phyloP scores from a whole-genome alignment of 345 rosid genomes.

The Heritiera littoralis region DNA sequence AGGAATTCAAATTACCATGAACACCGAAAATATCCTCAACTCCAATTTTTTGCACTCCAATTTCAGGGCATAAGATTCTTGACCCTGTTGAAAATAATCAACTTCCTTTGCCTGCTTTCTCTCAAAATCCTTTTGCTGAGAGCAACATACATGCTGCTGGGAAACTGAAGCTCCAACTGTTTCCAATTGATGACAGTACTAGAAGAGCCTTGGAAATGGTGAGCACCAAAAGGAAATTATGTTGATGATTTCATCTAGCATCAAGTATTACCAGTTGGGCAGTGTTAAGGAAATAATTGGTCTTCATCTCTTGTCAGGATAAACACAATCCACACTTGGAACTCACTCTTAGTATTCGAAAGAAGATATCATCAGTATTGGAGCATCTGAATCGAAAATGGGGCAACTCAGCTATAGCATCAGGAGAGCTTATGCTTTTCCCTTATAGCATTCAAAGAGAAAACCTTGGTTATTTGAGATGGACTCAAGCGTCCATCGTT shows the following conservation, averaged over 20 bases:
- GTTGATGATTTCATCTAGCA: slow-evolving; percentile 20
- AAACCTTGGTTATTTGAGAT: slow-evolving; percentile 61
- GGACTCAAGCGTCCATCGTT: slow-evolving; percentile 74
- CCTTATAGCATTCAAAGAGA: slow-evolving; percentile 73
- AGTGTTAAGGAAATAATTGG: slow-evolving; percentile 20
- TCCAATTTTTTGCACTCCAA: slow-evolving; percentile 27
- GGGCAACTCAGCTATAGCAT: slow-evolving; percentile 83
- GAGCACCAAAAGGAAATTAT: slow-evolving; percentile 33
- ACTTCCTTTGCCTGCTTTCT: slow-evolving; percentile 43
- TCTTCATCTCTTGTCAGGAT: slow-evolving; percentile 61
- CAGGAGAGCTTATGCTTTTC: slow-evolving; percentile 80
- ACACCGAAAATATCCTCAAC: slow-evolving; percentile 16
- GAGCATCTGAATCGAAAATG: slow-evolving; percentile 96
- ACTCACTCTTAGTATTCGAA: slow-evolving; percentile 91
- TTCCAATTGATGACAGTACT: slow-evolving; percentile 90
- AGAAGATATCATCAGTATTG: slow-evolving; percentile 91
- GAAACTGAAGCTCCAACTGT: slow-evolving; percentile 93
- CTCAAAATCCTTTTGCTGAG: slow-evolving; percentile 50
- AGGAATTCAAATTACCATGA: slow-evolving; percentile 21
- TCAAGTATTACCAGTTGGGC: slow-evolving; percentile 22
- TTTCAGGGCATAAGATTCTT: slow-evolving; percentile 43
- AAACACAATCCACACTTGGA: slow-evolving; percentile 94
- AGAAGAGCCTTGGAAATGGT: slow-evolving; percentile 90
- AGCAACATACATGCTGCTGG: slow-evolving; percentile 46
- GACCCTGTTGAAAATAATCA: slow-evolving; percentile 46